A percentile compares a stretch with the other conserved stretches of the same genome.
phyloP scores from a whole-genome alignment of 148 eudicot genomes.

The Chenopodium formosanum region DNA sequence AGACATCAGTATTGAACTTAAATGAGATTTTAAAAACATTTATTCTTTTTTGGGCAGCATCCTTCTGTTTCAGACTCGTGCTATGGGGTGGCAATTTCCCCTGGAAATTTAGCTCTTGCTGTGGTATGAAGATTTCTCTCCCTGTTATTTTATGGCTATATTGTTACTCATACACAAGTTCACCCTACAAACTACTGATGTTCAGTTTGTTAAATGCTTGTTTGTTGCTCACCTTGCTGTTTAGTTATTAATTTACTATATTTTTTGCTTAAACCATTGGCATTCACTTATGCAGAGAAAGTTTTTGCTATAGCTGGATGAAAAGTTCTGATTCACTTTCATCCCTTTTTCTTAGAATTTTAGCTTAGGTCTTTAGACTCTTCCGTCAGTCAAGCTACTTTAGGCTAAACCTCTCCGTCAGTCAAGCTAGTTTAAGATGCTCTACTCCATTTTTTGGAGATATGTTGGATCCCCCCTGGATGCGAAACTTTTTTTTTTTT shows the following conservation, averaged over 20 bases:
- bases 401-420: background rate
- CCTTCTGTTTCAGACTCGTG: constrained; percentile 69
- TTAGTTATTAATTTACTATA: background rate
- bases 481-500: too few species aligned
- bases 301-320: background rate
- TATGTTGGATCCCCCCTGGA: background rate
- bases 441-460: background rate
- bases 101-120: constrained; percentile 79
- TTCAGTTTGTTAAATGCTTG: background rate
- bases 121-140: constrained; percentile 55
- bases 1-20: background rate
- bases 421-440: background rate
- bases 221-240: background rate
- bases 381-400: background rate
- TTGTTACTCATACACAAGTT: background rate
- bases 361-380: background rate
- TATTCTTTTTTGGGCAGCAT: constrained; percentile 45
- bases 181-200: background rate
- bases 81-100: constrained; percentile 84
- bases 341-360: background rate
- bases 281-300: background rate
- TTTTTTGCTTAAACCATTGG: background rate
- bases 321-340: background rate
- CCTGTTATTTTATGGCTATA: background rate
- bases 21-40: constrained; percentile 1